Percentiles rank a stretch among this genome's conserved stretches.
Conservation (phyloP, 2,329 filamentous ascomycete genomes). For the Drechslerella coelobrocha region DNA sequence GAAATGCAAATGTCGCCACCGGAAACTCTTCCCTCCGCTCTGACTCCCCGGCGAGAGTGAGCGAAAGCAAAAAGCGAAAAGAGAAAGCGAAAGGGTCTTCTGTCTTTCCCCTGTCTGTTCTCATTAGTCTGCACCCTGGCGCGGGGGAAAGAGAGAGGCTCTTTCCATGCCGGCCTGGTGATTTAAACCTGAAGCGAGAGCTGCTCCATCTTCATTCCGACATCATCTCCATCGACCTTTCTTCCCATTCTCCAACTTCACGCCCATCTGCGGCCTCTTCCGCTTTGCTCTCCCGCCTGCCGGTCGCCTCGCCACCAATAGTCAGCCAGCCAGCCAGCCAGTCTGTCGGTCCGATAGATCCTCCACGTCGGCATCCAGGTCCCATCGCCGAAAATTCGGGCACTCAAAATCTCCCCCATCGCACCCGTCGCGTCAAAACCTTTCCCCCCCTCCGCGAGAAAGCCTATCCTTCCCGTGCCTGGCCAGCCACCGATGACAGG, state of each 20-base stretch:
- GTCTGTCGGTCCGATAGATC: too few relatives aligned
- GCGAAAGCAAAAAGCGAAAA: too few relatives aligned
- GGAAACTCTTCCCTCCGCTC: too few relatives aligned
- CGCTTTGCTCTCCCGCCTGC: not conserved
- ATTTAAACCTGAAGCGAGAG: constrained; percentile 15
- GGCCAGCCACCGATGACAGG: constrained; percentile 22
- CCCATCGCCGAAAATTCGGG: too few relatives aligned
- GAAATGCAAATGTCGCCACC: too few relatives aligned
- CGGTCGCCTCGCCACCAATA: not conserved
- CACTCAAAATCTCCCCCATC: not conserved
- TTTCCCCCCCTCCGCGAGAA: constrained; percentile 6
- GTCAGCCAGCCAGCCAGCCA: not conserved
- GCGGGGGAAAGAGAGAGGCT: not conserved
- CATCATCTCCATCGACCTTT: constrained; percentile 19
- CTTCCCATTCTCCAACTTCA: constrained; percentile 4
- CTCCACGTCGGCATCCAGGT: too few relatives aligned
- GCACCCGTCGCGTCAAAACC: not conserved
- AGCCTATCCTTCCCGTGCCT: not conserved
- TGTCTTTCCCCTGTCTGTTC: not conserved
- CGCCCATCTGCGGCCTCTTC: not conserved
- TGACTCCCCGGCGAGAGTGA: too few relatives aligned
- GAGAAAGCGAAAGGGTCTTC: too few relatives aligned
- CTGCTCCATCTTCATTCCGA: constrained; percentile 25
- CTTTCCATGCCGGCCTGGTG: not conserved
- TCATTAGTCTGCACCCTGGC: not conserved